Conservation (phyloP, 768 basidiomycete genomes). For the Boletus eberwhitei region DNA sequence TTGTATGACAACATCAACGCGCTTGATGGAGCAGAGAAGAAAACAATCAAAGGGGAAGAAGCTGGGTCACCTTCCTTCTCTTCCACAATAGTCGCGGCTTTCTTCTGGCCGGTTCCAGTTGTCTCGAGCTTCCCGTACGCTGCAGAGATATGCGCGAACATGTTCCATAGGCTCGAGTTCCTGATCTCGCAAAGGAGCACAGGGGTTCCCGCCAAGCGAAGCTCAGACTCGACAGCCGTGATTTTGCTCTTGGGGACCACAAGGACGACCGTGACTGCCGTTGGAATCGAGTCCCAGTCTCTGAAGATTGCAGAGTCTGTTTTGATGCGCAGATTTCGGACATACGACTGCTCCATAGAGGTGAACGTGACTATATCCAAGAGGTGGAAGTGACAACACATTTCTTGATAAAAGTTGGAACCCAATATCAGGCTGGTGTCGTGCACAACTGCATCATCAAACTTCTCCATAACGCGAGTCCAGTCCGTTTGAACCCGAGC, state of each 20-base stretch:
- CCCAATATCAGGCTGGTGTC: conserved; percentile 22
- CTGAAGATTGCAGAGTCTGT: conserved; percentile 24
- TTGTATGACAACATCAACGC: conserved; percentile 12
- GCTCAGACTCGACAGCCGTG: conserved; percentile 16
- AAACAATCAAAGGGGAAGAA: conserved; percentile 23
- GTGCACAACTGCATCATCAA: conserved; percentile 20
- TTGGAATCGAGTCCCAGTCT: conserved; percentile 30
- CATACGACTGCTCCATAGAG: conserved; percentile 14
- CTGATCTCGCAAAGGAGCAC: conserved; percentile 25
- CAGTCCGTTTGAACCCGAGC: conserved; percentile 39
- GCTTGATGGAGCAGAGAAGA: conserved; percentile 19
- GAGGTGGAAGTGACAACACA: conserved; percentile 43
- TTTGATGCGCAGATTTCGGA: conserved; percentile 7
- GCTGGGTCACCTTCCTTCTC: conserved; percentile 17
- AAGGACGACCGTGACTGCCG: conserved; percentile 31
- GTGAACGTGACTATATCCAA: conserved; percentile 36
- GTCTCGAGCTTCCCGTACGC: conserved; percentile 19
- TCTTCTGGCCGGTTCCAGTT: conserved; percentile 16
- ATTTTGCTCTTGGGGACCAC: conserved; percentile 31
- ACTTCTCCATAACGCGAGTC: conserved; percentile 36
- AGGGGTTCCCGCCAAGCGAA: conserved; percentile 24
- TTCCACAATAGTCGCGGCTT: conserved; percentile 17
- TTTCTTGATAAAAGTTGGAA: conserved; percentile 42
- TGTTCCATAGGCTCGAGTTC: conserved; percentile 11
- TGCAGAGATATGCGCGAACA: conserved; percentile 20